Conservation (phyloP, 2,329 filamentous ascomycete species). For the Clonostachys sp. region DNA sequence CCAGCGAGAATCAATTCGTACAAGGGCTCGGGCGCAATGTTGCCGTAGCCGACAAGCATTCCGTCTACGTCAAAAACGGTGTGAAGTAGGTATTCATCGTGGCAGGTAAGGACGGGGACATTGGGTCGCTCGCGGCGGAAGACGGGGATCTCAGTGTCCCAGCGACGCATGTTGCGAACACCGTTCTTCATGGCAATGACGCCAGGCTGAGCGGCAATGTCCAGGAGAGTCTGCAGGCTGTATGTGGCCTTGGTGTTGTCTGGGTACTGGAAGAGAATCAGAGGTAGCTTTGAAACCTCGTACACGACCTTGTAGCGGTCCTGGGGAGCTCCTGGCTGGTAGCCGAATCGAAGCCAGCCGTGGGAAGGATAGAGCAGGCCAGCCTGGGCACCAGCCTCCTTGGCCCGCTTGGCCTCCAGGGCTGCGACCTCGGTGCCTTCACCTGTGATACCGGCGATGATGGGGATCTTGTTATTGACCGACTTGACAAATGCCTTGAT, state of each 20-base stretch:
- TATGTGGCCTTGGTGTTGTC: constrained; percentile 49
- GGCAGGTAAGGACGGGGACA: constrained; percentile 44
- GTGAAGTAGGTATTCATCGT: constrained; percentile 48
- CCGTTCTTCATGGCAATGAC: constrained; percentile 54
- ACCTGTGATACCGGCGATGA: constrained; percentile 47
- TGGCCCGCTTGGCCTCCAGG: constrained; percentile 43
- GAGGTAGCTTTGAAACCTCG: constrained; percentile 40
- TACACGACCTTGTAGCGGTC: constrained; percentile 45
- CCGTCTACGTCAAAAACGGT: constrained; percentile 47
- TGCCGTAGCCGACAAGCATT: constrained; percentile 49
- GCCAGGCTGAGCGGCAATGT: constrained; percentile 45
- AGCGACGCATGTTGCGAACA: constrained; percentile 51
- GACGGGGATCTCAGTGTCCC: constrained; percentile 50
- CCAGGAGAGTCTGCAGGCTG: constrained; percentile 44
- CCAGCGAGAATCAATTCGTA: constrained; percentile 45
- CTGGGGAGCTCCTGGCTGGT: constrained; percentile 45
- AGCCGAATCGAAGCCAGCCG: constrained; percentile 50
- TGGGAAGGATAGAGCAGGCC: constrained; percentile 48
- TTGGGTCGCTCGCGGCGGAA: constrained; percentile 42
- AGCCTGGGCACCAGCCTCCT: constrained; percentile 42
- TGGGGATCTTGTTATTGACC: constrained; percentile 41
- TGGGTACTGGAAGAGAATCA: constrained; percentile 50
- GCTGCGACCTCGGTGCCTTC: constrained; percentile 48
- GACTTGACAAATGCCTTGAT: constrained; percentile 49
- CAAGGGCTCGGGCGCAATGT: constrained; percentile 43